phyloP scores from a whole-genome alignment of 495 filamentous ascomycete species.

The Podospora anserina region DNA sequence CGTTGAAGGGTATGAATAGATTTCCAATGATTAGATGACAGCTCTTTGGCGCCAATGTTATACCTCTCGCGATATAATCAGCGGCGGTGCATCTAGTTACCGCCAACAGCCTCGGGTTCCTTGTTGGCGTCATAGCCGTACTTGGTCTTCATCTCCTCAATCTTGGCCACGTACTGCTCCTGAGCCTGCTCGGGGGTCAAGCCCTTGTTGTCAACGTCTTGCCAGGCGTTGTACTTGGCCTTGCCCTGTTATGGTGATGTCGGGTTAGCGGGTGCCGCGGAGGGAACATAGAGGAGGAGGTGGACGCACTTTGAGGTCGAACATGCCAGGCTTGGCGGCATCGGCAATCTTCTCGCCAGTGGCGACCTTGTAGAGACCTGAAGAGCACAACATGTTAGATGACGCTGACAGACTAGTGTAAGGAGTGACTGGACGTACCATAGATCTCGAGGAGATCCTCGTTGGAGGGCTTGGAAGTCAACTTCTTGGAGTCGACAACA shows the following conservation, averaged over 20 bases:
- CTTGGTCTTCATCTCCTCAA: slow-evolving; percentile 64
- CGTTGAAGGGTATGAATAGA: neutral
- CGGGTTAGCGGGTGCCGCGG: neutral
- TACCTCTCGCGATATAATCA: neutral
- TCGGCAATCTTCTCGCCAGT: slow-evolving; percentile 47
- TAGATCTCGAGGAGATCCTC: slow-evolving; percentile 55
- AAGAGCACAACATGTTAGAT: neutral
- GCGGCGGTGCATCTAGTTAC: slow-evolving; percentile 9
- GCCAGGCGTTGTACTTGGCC: slow-evolving; percentile 74
- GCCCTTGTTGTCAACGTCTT: slow-evolving; percentile 57
- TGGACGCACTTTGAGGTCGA: slow-evolving; percentile 55
- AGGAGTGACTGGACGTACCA: slow-evolving; percentile 30
- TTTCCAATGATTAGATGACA: neutral
- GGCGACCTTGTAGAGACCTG: slow-evolving; percentile 54
- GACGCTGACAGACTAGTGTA: neutral
- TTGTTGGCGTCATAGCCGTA: slow-evolving; percentile 60
- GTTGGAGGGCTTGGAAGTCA: slow-evolving; percentile 57
- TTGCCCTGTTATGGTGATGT: slow-evolving; percentile 55
- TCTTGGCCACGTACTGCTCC: slow-evolving; percentile 68
- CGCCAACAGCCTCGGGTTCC: slow-evolving; percentile 52
- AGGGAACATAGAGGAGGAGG: neutral
- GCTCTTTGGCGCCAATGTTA: neutral
- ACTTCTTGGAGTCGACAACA: slow-evolving; percentile 61
- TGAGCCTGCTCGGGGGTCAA: slow-evolving; percentile 61
- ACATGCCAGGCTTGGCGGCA: slow-evolving; percentile 46